These are phyloP conservation scores for Teratosphaeria nubilosa DNA, from an alignment of 2,329 filamentous ascomycete genomes.

Conservation along the genomic window DNA sequence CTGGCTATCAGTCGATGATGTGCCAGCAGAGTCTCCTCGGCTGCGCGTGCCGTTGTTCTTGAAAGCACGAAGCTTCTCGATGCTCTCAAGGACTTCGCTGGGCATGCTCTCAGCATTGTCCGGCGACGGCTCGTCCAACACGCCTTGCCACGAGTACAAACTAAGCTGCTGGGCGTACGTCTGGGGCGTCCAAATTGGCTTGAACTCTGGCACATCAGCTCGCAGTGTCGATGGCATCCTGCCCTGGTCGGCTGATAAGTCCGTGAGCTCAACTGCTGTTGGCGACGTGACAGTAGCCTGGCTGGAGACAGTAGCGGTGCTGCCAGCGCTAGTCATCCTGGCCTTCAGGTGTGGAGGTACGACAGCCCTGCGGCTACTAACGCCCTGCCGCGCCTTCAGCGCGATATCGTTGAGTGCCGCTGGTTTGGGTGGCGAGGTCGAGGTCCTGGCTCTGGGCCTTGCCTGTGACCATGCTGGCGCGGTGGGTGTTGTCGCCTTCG, in stretches of 20 bases:
- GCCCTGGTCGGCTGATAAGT: background rate
- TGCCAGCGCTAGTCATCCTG: background rate
- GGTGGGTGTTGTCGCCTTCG: background rate
- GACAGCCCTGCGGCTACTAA: background rate
- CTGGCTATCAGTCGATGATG: background rate
- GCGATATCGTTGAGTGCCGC: background rate
- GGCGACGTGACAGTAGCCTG: background rate
- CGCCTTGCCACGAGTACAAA: constrained; percentile 5
- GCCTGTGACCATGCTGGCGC: background rate
- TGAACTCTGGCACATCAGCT: constrained; percentile 18
- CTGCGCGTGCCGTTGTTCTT: background rate
- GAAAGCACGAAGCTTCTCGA: constrained; percentile 6
- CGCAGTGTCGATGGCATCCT: constrained; percentile 9
- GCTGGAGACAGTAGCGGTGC: constrained; percentile 1
- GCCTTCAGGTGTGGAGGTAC: constrained; percentile 2
- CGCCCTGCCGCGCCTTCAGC: background rate
- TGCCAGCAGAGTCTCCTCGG: background rate
- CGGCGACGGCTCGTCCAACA: constrained; percentile 3
- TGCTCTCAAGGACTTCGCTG: constrained; percentile 2
- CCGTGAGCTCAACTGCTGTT: background rate
- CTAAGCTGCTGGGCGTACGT: constrained; percentile 8
- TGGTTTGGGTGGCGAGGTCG: background rate
- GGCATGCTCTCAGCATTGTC: constrained; percentile 4
- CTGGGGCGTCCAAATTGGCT: constrained; percentile 11
- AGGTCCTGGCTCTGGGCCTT: background rate